Conservation (phyloP, 768 basidiomycete genomes). For the Hygrophorus pudorinus region DNA sequence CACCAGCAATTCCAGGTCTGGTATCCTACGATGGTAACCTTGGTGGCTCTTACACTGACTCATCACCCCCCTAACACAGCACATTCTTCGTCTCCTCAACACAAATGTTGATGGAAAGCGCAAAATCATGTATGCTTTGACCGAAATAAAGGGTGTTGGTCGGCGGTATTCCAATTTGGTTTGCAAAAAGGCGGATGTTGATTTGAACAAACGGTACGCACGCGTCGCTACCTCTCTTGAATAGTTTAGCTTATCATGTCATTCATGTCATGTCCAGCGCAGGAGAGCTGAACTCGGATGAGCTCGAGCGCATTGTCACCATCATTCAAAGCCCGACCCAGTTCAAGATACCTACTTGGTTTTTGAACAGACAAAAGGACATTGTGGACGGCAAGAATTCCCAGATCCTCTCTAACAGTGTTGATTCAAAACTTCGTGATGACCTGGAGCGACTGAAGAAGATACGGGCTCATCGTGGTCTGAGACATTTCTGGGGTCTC, state of each 20-base stretch:
- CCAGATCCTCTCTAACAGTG: slow-evolving; percentile 91
- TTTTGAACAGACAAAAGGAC: slow-evolving; percentile 98
- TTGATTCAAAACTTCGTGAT: slow-evolving; percentile 97
- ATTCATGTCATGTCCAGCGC: slow-evolving; percentile 46
- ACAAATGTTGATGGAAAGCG: slow-evolving; percentile 99
- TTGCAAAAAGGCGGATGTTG: slow-evolving; percentile 99
- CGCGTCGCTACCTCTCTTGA: no score
- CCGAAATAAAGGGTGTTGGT: slow-evolving; percentile 99
- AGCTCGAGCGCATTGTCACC: slow-evolving; percentile 96
- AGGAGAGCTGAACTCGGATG: slow-evolving; percentile 98
- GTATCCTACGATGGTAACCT: neutral
- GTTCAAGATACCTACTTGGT: slow-evolving; percentile 99
- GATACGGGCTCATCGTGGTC: slow-evolving; percentile 93
- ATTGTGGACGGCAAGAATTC: slow-evolving; percentile 95
- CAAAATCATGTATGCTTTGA: slow-evolving; percentile 99
- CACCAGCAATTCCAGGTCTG: slow-evolving; percentile 92
- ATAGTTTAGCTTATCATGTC: slow-evolving; percentile 5
- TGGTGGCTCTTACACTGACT: slow-evolving; percentile 4
- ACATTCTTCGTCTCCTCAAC: slow-evolving; percentile 98
- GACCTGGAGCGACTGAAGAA: slow-evolving; percentile 98
- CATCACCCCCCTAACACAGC: slow-evolving; percentile 46
- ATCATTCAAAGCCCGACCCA: slow-evolving; percentile 99
- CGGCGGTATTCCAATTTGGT: slow-evolving; percentile 97
- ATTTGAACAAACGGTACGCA: slow-evolving; percentile 94
- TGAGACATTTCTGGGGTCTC: slow-evolving; percentile 89